Evolutionary conservation across 2,329 filamentous ascomycete genomes (phyloP), one percentile per base, ranked within the genome.

Genomic region (Cucurbitaria berberidis): DNA sequence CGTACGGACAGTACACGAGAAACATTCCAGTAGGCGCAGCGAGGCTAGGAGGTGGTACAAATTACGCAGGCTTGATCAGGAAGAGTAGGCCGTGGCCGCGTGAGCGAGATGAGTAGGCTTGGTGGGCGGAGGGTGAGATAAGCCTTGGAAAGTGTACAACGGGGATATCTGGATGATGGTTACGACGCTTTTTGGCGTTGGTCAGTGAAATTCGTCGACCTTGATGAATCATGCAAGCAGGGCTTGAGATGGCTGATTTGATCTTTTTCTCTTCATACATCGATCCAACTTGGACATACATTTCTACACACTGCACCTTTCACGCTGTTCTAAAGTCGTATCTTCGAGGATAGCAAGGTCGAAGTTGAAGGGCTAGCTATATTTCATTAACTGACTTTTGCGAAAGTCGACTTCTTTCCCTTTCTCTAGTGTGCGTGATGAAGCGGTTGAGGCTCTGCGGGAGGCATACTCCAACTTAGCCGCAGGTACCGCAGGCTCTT

Each of bases 81-180:
- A 41, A 22, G 24, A 24, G 21, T 5, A 27, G n/a, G 22, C 21
- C 22, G 13, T 55, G 5, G 16, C 27, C n/a, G 29, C 16, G 15
- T 15, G 27, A 40, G 32, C n/a, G 29, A 16, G 19, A 49, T 22
- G 1, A 42, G 5, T 5, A 6, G 11, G 78, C 3, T 13, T 30
- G 10, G 27, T 30, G 8, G 8, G 27, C 10, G 15, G 5, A 18
- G 16, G 34, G 18, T 16, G n/a, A n/a, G 18, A 18, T 30, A 13
- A 30, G 8, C 8, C 13, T 3, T 30, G 27, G 27, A 30, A 13
- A 13, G 27, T 3, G 8, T 30, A 10, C 3, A 3, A 13, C 6
- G 10, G 13, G 11, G 27, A 30, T 13, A 30, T 13, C 10, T 30
- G 11, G 27, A n/a, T n/a, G 27, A 13, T 13, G 8, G 8, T 13